Evolutionary conservation across 129 eudicot genomes (phyloP).

Genomic region (Dittrichia graveolens): DNA sequence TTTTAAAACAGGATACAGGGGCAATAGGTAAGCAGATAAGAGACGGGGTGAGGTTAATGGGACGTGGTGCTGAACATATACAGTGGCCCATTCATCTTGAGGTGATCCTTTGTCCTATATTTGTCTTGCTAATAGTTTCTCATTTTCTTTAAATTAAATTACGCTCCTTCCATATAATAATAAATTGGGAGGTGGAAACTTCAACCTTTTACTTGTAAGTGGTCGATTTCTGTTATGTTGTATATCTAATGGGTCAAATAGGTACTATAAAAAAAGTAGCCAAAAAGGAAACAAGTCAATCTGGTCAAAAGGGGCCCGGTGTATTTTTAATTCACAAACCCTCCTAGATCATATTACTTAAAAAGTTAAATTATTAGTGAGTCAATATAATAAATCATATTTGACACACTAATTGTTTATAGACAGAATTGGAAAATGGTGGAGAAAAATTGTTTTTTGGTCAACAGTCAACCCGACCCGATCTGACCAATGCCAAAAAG

Average conservation of each 20-base stretch:
- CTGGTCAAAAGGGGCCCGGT: too few species aligned
- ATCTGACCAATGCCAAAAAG: too few species aligned
- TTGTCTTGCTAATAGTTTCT: background rate
- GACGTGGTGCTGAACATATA: slow-evolving; percentile 87
- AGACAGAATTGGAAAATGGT: too few species aligned
- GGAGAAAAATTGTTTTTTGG: too few species aligned
- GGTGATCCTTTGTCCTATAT: slow-evolving; percentile 40
- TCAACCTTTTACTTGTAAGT: background rate
- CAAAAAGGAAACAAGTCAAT: too few species aligned
- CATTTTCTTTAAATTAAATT: background rate
- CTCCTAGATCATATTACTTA: too few species aligned
- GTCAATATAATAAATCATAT: too few species aligned
- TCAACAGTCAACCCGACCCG: too few species aligned
- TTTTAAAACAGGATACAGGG: slow-evolving; percentile 66
- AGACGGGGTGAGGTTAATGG: slow-evolving; percentile 96
- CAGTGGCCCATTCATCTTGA: slow-evolving; percentile 95
- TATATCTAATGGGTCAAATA: background rate
- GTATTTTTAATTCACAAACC: too few species aligned
- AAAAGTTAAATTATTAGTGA: too few species aligned
- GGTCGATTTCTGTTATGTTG: background rate
- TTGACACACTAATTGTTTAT: too few species aligned
- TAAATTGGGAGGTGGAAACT: background rate
- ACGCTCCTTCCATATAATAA: background rate
- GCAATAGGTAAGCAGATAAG: slow-evolving; percentile 94
- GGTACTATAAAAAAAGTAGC: too few species aligned